Evolutionary conservation across 352 stramenopile genomes (phyloP).

Genomic region (Globisporangium iwayamae): DNA sequence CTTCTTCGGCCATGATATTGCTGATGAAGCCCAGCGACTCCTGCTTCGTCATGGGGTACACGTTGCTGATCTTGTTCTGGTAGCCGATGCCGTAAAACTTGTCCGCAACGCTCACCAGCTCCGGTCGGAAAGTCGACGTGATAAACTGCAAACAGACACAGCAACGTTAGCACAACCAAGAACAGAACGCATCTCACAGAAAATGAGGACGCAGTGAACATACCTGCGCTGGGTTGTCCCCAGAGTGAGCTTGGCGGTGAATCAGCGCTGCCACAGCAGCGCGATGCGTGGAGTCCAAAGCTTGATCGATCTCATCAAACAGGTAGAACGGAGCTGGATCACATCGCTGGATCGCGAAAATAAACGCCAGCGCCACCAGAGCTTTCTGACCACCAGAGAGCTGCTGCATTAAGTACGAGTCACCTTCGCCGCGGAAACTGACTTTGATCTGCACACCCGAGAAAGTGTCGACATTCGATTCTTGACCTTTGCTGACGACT

Average conservation of each 20-base stretch:
- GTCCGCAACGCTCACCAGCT: constrained; percentile 97
- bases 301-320: constrained; percentile 99
- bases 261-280: constrained; percentile 96
- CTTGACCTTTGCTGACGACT: constrained; percentile 20
- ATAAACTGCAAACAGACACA: constrained; percentile 82
- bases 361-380: constrained; percentile 98
- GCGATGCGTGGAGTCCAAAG: constrained; percentile 98
- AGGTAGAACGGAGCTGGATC: constrained; percentile 99
- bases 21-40: constrained; percentile 97
- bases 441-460: constrained; percentile 98
- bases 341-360: constrained; percentile 99
- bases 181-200: constrained; percentile 3
- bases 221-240: constrained; percentile 95
- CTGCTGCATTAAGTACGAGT: constrained; percentile 98
- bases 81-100: constrained; percentile 98
- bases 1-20: constrained; percentile 88
- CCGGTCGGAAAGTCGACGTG: constrained; percentile 98
- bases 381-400: constrained; percentile 99
- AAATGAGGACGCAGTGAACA: constrained; percentile 7
- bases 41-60: constrained; percentile 93
- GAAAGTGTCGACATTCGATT: constrained; percentile 89
- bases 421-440: constrained; percentile 93
- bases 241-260: constrained; percentile 92
- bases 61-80: constrained; percentile 98
- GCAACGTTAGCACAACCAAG: constrained; percentile 7